Conservation (phyloP, 441 rosid species). For the Erodium texanum region DNA sequence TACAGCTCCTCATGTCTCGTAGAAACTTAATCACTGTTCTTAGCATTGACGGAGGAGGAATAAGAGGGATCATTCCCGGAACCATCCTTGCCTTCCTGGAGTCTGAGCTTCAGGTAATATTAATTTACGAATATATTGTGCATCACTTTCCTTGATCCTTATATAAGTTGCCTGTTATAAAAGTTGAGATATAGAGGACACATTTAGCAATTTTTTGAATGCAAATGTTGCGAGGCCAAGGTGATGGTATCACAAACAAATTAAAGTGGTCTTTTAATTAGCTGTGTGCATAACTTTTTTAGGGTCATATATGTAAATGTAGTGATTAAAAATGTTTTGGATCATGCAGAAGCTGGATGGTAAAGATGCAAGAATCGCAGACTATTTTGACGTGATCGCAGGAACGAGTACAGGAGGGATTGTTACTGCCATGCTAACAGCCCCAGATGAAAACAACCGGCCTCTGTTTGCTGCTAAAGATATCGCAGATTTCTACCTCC, state of each 20-base stretch:
- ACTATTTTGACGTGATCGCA: slow-evolving; percentile 17
- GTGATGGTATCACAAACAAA: no score
- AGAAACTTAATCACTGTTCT: slow-evolving; percentile 47
- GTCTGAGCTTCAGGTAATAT: slow-evolving; percentile 42
- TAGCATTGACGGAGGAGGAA: slow-evolving; percentile 60
- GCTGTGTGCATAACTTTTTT: no score
- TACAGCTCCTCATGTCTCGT: not conserved
- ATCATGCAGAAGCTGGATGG: slow-evolving; percentile 10
- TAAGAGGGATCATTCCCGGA: slow-evolving; percentile 51
- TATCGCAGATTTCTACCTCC: slow-evolving; percentile 19
- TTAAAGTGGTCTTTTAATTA: no score
- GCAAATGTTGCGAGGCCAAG: no score
- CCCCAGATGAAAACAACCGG: slow-evolving; percentile 8
- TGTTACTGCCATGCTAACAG: slow-evolving; percentile 18
- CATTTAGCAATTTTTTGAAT: no score
- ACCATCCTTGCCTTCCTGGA: slow-evolving; percentile 44
- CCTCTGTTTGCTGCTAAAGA: slow-evolving; percentile 7
- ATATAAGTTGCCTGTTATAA: no score
- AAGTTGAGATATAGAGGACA: not conserved
- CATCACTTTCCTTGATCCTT: no score
- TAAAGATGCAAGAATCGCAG: slow-evolving; percentile 18
- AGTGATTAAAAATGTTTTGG: no score
- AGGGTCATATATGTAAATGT: no score
- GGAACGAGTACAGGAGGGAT: slow-evolving; percentile 22
- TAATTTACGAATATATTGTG: not conserved